A percentile compares a stretch with the other conserved stretches of the same genome.
phyloP scores from a whole-genome alignment of 768 basidiomycete species.

The Cystofilobasidium bisporidii region DNA sequence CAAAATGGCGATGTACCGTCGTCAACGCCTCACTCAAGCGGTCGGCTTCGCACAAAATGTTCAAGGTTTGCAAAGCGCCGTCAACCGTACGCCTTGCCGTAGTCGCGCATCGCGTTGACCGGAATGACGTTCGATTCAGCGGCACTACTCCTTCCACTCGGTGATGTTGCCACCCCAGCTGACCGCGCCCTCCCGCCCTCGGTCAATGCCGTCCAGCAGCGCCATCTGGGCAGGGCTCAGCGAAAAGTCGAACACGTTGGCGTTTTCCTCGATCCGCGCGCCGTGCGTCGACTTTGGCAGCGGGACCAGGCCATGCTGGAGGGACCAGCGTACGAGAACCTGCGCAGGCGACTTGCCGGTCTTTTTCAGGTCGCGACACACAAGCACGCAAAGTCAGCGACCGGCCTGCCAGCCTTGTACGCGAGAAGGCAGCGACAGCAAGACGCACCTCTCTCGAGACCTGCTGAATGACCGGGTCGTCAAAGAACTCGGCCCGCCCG shows the following conservation, averaged over 20 bases:
- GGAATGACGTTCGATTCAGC: too few species aligned
- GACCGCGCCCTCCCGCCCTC: slow-evolving; percentile 59
- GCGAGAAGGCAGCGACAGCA: too few species aligned
- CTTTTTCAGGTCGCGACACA: background rate
- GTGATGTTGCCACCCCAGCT: slow-evolving; percentile 48
- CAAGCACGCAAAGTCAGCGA: background rate
- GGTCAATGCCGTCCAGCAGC: background rate
- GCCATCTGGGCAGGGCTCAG: slow-evolving; percentile 1
- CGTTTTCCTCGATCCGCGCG: slow-evolving; percentile 40
- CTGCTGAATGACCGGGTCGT: background rate
- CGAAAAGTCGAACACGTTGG: background rate
- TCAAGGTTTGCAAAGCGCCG: too few species aligned
- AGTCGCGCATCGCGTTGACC: too few species aligned
- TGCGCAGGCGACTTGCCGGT: slow-evolving; percentile 41
- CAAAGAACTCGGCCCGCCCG: slow-evolving; percentile 3
- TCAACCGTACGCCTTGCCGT: too few species aligned
- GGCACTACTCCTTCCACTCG: slow-evolving; percentile 9
- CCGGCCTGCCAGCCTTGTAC: too few species aligned
- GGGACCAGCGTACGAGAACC: slow-evolving; percentile 45
- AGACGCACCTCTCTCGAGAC: background rate
- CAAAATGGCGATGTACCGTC: too few species aligned
- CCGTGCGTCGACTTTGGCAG: slow-evolving; percentile 72
- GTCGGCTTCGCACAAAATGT: too few species aligned
- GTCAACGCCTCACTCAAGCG: too few species aligned
- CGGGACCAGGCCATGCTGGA: slow-evolving; percentile 53